Evolutionary conservation across 164 flowering plant species (phyloP), one percentile per base, ranked within the genome.

Genomic region (Malania oleifera): DNA sequence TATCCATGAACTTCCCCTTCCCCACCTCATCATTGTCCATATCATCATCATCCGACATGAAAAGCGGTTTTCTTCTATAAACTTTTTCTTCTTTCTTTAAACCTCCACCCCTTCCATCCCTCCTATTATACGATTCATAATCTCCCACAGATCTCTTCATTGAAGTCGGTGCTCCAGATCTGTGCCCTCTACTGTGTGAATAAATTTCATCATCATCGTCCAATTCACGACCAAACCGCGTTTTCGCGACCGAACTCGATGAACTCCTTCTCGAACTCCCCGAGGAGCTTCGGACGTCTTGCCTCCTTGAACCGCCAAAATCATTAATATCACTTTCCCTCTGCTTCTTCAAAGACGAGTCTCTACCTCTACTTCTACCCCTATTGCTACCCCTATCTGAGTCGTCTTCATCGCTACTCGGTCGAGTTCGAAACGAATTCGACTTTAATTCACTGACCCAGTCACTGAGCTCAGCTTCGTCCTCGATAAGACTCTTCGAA

Each of bases 401-500:
- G 18, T 56, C 68, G 24, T 71, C 76, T 41, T 68, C 63, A 1
- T 64, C 77, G 23, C 71, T 43, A 28, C 44, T 55, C 17, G 28
- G 11, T 27, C 59, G 54, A 41, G 69, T 65, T 18, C 62, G 67
- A 52, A 74, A 65, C 14, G 84, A 70, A 59, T 72, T 70, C 0
- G 75, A 59, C 61, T 71, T 68, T 79, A 85, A 66, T 11, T 69
- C 84, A 63, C 82, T 67, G 24, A 84, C 81, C 91, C 87, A 82
- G 64, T 81, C 80, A 63, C 79, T 80, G 55, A 88, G 68, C 13
- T 88, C 92, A 14, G 77, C 85, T 67, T 89, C 92, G 61, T 89
- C 92, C 48, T 89, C 91, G 41, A 86, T 54, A 34, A 89, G 57
- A 55, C 91, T 88, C 82, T 76, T 82, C 2, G 81, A 62, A 12